A percentile compares a stretch with the other conserved stretches of the same genome.
Conservation (phyloP, 805 yeast genomes). For the Tanozyma kutaoensis region DNA sequence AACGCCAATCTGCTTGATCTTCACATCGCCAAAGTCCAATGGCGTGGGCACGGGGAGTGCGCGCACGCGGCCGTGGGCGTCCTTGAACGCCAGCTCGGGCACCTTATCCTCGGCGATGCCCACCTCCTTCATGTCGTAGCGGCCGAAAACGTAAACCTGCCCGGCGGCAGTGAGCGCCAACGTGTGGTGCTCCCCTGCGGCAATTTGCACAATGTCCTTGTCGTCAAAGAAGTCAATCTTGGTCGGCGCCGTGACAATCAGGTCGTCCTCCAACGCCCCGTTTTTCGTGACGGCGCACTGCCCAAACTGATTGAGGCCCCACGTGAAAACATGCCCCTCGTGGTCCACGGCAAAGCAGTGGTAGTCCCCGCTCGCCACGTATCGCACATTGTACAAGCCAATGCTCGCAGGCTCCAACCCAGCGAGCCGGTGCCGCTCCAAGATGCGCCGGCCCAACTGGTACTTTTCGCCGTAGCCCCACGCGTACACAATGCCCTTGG, state of each 20-base stretch:
- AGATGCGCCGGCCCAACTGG: constrained; percentile 79
- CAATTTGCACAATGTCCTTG: constrained; percentile 43
- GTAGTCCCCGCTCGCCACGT: constrained; percentile 86
- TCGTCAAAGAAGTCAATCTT: constrained; percentile 51
- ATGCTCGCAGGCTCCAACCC: constrained; percentile 73
- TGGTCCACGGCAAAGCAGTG: constrained; percentile 86
- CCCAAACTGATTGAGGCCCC: constrained; percentile 97
- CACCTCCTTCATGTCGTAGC: constrained; percentile 86
- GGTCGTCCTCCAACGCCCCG: constrained; percentile 73
- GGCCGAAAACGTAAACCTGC: constrained; percentile 73
- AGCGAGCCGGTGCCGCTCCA: constrained; percentile 64
- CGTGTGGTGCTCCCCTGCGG: constrained; percentile 94
- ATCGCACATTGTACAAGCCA: constrained; percentile 67
- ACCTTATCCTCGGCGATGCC: constrained; percentile 60
- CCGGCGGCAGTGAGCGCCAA: constrained; percentile 64
- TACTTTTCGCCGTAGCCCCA: constrained; percentile 97
- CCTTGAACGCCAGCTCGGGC: constrained; percentile 64
- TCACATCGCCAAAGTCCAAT: constrained; percentile 25
- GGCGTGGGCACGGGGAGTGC: constrained; percentile 79
- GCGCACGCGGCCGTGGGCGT: constrained; percentile 68
- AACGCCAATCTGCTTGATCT: constrained; percentile 38
- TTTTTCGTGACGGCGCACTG: constrained; percentile 70
- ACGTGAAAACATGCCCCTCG: constrained; percentile 58
- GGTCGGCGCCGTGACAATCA: constrained; percentile 67
- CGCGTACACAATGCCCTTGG: constrained; percentile 77